These are phyloP conservation scores for Venturia asperata DNA, from an alignment of 2,329 filamentous ascomycete genomes.

Conservation along the genomic window DNA sequence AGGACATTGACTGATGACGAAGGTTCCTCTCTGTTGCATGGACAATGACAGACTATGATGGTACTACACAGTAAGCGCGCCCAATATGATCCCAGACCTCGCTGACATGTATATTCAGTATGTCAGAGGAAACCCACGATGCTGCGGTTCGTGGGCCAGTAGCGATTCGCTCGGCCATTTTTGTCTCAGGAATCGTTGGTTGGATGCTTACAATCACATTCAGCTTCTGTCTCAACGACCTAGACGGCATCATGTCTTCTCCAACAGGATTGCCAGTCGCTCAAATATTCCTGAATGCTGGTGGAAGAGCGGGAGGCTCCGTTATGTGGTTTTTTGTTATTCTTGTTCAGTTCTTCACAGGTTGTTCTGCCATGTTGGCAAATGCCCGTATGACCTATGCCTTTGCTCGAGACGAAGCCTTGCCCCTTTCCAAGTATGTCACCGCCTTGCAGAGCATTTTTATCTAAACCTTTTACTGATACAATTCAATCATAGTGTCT, in stretches of 20 bases:
- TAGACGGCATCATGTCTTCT: slow-evolving; percentile 48
- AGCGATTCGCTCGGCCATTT: slow-evolving; percentile 53
- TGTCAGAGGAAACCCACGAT: slow-evolving; percentile 61
- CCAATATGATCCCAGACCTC: slow-evolving; percentile 18
- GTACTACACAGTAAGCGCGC: slow-evolving; percentile 52
- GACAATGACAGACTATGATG: slow-evolving; percentile 65
- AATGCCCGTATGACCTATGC: slow-evolving; percentile 58
- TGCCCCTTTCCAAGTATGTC: slow-evolving; percentile 52
- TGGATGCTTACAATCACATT: slow-evolving; percentile 57
- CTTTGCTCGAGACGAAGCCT: slow-evolving; percentile 52
- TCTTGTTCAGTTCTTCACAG: slow-evolving; percentile 58
- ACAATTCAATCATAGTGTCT: slow-evolving; percentile 34
- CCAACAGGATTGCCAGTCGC: slow-evolving; percentile 56
- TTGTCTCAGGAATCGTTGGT: slow-evolving; percentile 53
- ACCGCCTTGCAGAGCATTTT: not conserved
- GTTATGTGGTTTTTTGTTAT: slow-evolving; percentile 57
- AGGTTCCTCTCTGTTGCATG: slow-evolving; percentile 48
- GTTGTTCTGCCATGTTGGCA: slow-evolving; percentile 56
- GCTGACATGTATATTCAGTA: slow-evolving; percentile 33
- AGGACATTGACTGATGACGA: slow-evolving; percentile 30
- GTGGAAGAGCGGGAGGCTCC: slow-evolving; percentile 49
- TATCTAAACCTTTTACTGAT: not conserved
- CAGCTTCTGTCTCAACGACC: slow-evolving; percentile 55
- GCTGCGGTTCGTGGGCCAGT: slow-evolving; percentile 53
- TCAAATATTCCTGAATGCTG: slow-evolving; percentile 52